Conservation (phyloP, 495 filamentous ascomycete genomes). For the Filosporella fistucella region DNA sequence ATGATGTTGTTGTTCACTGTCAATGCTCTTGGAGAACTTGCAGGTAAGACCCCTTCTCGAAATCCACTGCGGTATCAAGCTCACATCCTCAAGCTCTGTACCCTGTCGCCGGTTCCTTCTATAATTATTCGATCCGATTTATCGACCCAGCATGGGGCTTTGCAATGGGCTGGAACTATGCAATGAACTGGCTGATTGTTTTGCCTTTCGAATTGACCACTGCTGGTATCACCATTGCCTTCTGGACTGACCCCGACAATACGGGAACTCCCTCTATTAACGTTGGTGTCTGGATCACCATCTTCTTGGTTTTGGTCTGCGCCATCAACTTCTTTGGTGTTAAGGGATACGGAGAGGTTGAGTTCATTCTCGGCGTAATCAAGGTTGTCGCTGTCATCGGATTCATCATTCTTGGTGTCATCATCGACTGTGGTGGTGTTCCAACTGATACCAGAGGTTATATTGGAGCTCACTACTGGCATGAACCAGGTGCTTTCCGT, state of each 20-base stretch:
- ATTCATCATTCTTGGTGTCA: conserved; percentile 48
- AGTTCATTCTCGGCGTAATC: conserved; percentile 28
- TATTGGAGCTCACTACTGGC: conserved; percentile 47
- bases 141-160: conserved; percentile 78
- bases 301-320: conserved; percentile 48
- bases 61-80: conserved; percentile 52
- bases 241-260: conserved; percentile 49
- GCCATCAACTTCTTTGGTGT: conserved; percentile 70
- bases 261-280: conserved; percentile 50
- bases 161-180: conserved; percentile 81
- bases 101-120: conserved; percentile 60
- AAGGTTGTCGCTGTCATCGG: conserved; percentile 35
- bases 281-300: conserved; percentile 58
- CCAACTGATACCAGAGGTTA: conserved; percentile 39
- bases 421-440: conserved; percentile 41
- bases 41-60: conserved; percentile 48
- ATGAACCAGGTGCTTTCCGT: conserved; percentile 55
- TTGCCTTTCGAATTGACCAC: conserved; percentile 52
- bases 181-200: conserved; percentile 53
- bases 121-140: conserved; percentile 71
- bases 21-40: conserved; percentile 89
- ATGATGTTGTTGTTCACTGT: conserved; percentile 89
- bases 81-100: conserved; percentile 53
- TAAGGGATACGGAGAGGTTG: conserved; percentile 63
- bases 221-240: conserved; percentile 49